Evolutionary conservation across 1,284 basidiomycete species (phyloP), one percentile per base, ranked within the genome.

Genomic region (Clitocybe nebularis): DNA sequence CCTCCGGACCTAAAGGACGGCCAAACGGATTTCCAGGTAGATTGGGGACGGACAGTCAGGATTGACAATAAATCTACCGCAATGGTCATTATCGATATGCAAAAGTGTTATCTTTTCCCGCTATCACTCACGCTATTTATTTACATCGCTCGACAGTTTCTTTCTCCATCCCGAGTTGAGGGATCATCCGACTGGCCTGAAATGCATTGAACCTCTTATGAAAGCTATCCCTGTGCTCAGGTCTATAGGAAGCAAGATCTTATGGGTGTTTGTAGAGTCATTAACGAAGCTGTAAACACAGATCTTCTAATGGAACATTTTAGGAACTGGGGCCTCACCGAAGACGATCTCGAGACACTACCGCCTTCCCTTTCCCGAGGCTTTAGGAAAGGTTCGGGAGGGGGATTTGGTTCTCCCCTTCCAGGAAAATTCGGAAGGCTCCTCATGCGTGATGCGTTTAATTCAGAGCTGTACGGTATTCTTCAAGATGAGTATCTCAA

Each of bases 291-390:
- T 17, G 14, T 30, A 11, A 14, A 37, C 23, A 16, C 14, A 36
- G 5, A 34, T 22, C 16, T 34, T 38, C 36, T 43, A 38, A 30
- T 36, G 39, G 8, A 45, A 39, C 30, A 37, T 35, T 9, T 19
- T 39, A 84, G 81, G 3, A 84, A 84, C 54, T 84, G 82, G 82
- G 82, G 82, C 19, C 64, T 84, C 5, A 82, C 80, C 5, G 72
- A 79, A 11, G 69, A 73, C 44, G 82, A 84, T 48, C 66, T 84
- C 19, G 60, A 68, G 32, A 81, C 76, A 4, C 70, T 84, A 22
- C 79, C 81, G 2, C 81, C 82, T 6, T 66, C 79, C 4, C 70
- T 82, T 25, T 61, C 60, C 19, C 66, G 72, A 23, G 63, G 64
- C 3, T 82, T 83, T 58, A 66, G 56, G 49, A 81, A 76, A 55